These are phyloP conservation scores for Alternaria sp. DNA, from an alignment of 2,329 filamentous ascomycete species.

Conservation along the genomic window DNA sequence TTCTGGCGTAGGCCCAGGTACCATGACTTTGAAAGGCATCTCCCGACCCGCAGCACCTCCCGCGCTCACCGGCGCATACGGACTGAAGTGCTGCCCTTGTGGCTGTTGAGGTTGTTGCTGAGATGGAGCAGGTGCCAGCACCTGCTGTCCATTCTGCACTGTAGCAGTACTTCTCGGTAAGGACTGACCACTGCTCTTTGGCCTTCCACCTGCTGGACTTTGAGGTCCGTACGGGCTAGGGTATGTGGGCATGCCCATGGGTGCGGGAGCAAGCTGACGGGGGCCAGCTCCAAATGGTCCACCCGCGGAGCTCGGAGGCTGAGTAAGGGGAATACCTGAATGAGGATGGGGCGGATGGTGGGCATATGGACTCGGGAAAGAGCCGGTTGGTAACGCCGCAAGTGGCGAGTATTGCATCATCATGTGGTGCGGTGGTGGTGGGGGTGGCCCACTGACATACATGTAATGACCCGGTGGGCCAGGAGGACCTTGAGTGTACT, in stretches of 20 bases:
- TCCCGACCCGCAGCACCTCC: conserved; percentile 23
- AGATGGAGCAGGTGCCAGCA: conserved; percentile 43
- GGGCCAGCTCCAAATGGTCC: conserved; percentile 16
- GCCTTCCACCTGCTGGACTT: conserved; percentile 27
- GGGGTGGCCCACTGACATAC: conserved; percentile 26
- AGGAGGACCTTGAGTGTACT: conserved; percentile 26
- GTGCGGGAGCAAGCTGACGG: conserved; percentile 37
- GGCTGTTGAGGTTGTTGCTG: conserved; percentile 14
- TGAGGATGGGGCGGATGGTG: conserved; percentile 25
- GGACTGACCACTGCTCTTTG: conserved; percentile 32
- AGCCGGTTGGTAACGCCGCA: conserved; percentile 34
- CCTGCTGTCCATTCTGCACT: conserved; percentile 29
- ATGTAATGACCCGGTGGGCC: conserved; percentile 32
- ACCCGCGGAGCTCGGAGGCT: conserved; percentile 20
- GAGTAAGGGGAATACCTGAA: conserved; percentile 15
- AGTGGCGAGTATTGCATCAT: conserved; percentile 40
- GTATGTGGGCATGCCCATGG: conserved; percentile 32
- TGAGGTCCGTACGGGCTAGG: conserved; percentile 44
- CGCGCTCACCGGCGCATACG: conserved; percentile 33
- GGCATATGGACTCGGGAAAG: conserved; percentile 19
- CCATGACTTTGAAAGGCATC: conserved; percentile 44
- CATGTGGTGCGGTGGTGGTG: conserved; percentile 34
- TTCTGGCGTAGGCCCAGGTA: conserved; percentile 39
- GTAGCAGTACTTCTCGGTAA: conserved; percentile 15
- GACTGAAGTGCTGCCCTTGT: conserved; percentile 28